phyloP scores from a whole-genome alignment of 2,329 filamentous ascomycete species.

The Torrubiella hemipterigena region DNA sequence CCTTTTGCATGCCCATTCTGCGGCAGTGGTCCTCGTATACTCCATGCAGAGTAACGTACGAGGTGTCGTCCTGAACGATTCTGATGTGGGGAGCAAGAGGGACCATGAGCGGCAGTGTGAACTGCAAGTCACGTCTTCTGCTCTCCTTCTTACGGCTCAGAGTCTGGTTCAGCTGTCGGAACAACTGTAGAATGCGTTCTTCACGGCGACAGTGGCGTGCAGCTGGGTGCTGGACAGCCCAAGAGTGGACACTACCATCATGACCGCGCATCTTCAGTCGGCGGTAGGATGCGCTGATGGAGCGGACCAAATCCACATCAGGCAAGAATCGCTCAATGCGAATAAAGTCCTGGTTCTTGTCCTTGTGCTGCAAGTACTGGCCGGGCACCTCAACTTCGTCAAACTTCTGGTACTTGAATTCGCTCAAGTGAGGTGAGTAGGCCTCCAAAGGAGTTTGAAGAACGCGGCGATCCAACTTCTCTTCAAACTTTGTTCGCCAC shows the following conservation, averaged over 20 bases:
- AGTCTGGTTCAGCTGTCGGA: constrained; percentile 93
- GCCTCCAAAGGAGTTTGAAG: constrained; percentile 65
- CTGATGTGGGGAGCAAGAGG: constrained; percentile 89
- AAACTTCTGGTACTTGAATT: constrained; percentile 96
- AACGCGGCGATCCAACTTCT: constrained; percentile 81
- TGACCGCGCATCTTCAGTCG: constrained; percentile 93
- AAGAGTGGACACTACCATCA: constrained; percentile 93
- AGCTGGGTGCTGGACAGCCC: constrained; percentile 91
- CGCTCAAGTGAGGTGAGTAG: constrained; percentile 83
- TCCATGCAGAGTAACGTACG: constrained; percentile 86
- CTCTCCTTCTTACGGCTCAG: constrained; percentile 90
- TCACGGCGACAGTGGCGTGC: constrained; percentile 86
- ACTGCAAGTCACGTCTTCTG: constrained; percentile 83
- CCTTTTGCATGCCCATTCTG: constrained; percentile 76
- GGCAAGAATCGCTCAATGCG: constrained; percentile 95
- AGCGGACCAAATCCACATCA: constrained; percentile 84
- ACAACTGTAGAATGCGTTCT: constrained; percentile 89
- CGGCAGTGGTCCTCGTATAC: constrained; percentile 96
- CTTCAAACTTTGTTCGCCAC: constrained; percentile 97
- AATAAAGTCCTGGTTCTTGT: constrained; percentile 98
- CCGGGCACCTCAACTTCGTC: constrained; percentile 97
- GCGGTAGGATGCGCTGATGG: constrained; percentile 82
- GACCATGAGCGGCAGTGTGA: constrained; percentile 91
- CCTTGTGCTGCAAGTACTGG: constrained; percentile 92
- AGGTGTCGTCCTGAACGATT: constrained; percentile 89